Evolutionary conservation across 345 rosid species (phyloP).

Genomic region (Eucalyptus sp.): DNA sequence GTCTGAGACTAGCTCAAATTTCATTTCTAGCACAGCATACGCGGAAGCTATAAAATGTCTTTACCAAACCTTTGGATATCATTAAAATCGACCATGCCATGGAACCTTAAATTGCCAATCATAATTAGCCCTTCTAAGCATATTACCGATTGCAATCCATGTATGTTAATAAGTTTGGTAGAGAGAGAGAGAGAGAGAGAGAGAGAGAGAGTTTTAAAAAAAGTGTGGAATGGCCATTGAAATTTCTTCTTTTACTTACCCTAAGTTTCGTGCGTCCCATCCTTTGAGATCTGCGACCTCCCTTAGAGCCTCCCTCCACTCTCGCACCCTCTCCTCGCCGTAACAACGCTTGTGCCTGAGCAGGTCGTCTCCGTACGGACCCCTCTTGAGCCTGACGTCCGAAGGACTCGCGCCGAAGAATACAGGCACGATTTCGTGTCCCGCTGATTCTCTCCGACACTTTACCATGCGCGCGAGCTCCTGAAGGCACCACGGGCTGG

Average conservation of each 20-base stretch:
- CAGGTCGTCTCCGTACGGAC: fast-evolving
- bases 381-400: background rate
- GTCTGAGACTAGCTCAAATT: background rate
- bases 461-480: background rate
- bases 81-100: background rate
- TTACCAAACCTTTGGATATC: background rate
- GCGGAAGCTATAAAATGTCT: background rate
- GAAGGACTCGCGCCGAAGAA: background rate
- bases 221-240: background rate
- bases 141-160: too few relatives aligned
- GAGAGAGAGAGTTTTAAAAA: too few relatives aligned
- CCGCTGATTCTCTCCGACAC: fast-evolving
- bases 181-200: too few relatives aligned
- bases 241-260: background rate
- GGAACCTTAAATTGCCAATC: background rate
- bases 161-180: too few relatives aligned
- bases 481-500: background rate
- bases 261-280: background rate
- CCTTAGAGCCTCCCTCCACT: fast-evolving
- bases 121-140: too few relatives aligned
- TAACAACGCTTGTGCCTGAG: background rate
- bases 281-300: background rate
- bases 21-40: background rate
- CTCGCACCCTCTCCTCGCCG: background rate
- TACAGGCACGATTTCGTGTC: background rate